phyloP scores from a whole-genome alignment of 441 rosid species.

The Theobroma grandiflorum region DNA sequence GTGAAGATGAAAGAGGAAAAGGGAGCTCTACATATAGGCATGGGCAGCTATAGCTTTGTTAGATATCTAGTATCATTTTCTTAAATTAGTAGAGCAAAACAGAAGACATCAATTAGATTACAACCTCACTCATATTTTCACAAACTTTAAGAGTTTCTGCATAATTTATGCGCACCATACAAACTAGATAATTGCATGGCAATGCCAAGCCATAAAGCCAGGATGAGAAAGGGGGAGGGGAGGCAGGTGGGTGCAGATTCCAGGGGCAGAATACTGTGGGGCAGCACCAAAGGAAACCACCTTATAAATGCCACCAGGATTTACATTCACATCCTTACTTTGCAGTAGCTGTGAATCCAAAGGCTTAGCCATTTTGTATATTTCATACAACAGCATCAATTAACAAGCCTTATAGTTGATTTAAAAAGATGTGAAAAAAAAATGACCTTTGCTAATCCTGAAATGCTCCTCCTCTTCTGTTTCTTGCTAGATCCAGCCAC shows the following conservation, averaged over 20 bases:
- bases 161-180: too few species aligned
- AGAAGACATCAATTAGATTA: too few species aligned
- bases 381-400: conserved; percentile 2
- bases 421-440: conserved; percentile 12
- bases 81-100: too few species aligned
- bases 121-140: too few species aligned
- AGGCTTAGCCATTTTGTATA: neutral
- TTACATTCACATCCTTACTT: neutral
- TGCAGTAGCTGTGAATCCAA: neutral
- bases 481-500: conserved; percentile 72
- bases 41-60: too few species aligned
- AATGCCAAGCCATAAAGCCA: neutral
- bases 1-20: too few species aligned
- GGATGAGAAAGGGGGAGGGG: neutral
- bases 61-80: too few species aligned
- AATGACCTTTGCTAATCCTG: conserved; percentile 83
- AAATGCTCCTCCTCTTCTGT: conserved; percentile 73
- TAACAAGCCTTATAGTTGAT: conserved; percentile 19
- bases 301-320: neutral
- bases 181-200: too few species aligned
- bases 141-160: too few species aligned
- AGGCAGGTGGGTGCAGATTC: neutral
- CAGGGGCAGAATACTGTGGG: neutral
- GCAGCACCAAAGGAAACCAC: neutral
- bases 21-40: too few species aligned